phyloP scores from a whole-genome alignment of 2,329 filamentous ascomycete genomes.

The Talaromyces sp. region DNA sequence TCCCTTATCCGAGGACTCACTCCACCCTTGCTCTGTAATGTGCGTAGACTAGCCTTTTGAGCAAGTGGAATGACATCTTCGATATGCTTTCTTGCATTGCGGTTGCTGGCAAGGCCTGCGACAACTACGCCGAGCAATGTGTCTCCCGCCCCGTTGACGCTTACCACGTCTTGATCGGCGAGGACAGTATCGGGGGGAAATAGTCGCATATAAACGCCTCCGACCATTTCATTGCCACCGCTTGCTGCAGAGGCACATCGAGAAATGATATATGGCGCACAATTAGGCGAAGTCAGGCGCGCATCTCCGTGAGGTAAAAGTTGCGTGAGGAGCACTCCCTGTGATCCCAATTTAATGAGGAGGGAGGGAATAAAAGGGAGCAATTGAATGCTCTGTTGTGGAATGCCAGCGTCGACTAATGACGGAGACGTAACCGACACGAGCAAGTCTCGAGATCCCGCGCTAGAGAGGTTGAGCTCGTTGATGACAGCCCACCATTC shows the following conservation, averaged over 20 bases:
- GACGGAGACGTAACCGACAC: conserved; percentile 61
- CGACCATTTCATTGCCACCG: conserved; percentile 53
- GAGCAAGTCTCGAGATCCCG: conserved; percentile 67
- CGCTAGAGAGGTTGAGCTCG: conserved; percentile 66
- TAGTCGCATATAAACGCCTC: conserved; percentile 79
- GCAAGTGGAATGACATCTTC: conserved; percentile 71
- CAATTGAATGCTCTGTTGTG: conserved; percentile 77
- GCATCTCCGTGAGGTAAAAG: conserved; percentile 66
- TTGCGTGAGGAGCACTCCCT: conserved; percentile 72
- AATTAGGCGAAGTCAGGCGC: conserved; percentile 59
- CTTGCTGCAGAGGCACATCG: conserved; percentile 44
- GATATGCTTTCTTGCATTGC: conserved; percentile 41
- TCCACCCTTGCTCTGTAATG: conserved; percentile 69
- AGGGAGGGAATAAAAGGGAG: conserved; percentile 84
- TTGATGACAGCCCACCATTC: conserved; percentile 81
- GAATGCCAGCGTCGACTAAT: conserved; percentile 75
- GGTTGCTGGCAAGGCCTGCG: conserved; percentile 66
- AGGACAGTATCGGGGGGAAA: conserved; percentile 67
- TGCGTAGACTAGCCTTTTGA: conserved; percentile 75
- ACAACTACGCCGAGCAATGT: conserved; percentile 84
- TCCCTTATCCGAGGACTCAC: conserved; percentile 50
- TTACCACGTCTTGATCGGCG: conserved; percentile 63
- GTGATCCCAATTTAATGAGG: conserved; percentile 73
- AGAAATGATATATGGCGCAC: conserved; percentile 68
- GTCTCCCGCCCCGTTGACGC: conserved; percentile 92